Evolutionary conservation across 495 filamentous ascomycete species (phyloP).

Genomic region (Bathelium albidoporum): DNA sequence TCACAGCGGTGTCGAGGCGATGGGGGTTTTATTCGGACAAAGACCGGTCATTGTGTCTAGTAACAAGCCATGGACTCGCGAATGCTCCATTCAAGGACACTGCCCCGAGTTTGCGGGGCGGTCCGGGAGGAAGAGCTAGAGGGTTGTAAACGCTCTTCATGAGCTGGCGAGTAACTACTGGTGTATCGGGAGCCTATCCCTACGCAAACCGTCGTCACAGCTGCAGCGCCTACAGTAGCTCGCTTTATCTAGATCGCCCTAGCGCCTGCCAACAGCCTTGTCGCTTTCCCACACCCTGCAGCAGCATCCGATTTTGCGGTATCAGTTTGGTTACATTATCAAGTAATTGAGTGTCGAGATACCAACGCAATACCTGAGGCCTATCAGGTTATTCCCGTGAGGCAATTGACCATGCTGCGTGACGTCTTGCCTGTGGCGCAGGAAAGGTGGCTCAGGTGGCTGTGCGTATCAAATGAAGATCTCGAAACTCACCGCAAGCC

Average conservation of each 20-base stretch:
- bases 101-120: neutral
- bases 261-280: neutral
- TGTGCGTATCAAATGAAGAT: too few species aligned
- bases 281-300: too few species aligned
- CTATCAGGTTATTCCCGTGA: neutral
- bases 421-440: neutral
- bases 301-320: neutral
- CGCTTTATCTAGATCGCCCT: neutral
- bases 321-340: neutral
- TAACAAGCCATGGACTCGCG: neutral
- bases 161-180: neutral
- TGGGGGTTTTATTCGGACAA: neutral
- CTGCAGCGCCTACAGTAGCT: conserved; percentile 3
- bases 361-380: neutral
- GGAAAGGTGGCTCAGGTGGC: neutral
- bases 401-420: neutral
- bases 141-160: neutral
- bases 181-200: neutral
- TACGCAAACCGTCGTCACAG: neutral
- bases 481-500: too few species aligned
- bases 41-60: conserved; percentile 1
- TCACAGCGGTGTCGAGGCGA: neutral
- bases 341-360: neutral
- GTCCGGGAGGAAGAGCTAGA: neutral
- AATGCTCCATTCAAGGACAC: neutral